Evolutionary conservation across 148 eudicot genomes (phyloP).

Genomic region (Polygonum aviculare): DNA sequence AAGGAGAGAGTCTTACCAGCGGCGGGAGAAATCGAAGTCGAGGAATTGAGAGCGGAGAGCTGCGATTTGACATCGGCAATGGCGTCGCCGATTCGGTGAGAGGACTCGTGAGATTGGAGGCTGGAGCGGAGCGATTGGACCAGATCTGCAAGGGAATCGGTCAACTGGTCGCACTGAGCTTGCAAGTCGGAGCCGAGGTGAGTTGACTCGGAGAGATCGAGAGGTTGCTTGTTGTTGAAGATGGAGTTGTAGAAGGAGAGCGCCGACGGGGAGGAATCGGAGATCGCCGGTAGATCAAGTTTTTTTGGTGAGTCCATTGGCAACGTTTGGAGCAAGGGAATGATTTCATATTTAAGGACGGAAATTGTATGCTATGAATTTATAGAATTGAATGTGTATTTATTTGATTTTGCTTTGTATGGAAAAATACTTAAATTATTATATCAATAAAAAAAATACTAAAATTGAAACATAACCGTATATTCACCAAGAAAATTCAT

Average conservation of each 20-base stretch:
- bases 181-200: conserved; percentile 44
- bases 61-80: conserved; percentile 18
- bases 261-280: conserved; percentile 45
- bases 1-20: conserved; percentile 18
- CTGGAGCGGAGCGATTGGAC: conserved; percentile 26
- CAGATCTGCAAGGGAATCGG: conserved; percentile 41
- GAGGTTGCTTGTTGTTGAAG: conserved; percentile 29
- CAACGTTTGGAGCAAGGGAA: background rate
- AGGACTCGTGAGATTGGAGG: conserved; percentile 45
- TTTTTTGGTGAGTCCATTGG: conserved; percentile 12
- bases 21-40: conserved; percentile 19
- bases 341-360: background rate
- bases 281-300: conserved; percentile 32
- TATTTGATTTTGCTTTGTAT: too few relatives aligned
- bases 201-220: conserved; percentile 34
- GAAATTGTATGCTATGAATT: background rate
- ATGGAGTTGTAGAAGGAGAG: conserved; percentile 45
- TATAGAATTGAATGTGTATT: too few relatives aligned
- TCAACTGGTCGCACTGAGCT: conserved; percentile 39
- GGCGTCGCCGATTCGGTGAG: conserved; percentile 28
- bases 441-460: too few relatives aligned
- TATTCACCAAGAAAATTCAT: too few relatives aligned
- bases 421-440: too few relatives aligned
- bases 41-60: conserved; percentile 28
- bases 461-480: too few relatives aligned